phyloP scores from a whole-genome alignment of 768 basidiomycete species.

The Calocera cornea region DNA sequence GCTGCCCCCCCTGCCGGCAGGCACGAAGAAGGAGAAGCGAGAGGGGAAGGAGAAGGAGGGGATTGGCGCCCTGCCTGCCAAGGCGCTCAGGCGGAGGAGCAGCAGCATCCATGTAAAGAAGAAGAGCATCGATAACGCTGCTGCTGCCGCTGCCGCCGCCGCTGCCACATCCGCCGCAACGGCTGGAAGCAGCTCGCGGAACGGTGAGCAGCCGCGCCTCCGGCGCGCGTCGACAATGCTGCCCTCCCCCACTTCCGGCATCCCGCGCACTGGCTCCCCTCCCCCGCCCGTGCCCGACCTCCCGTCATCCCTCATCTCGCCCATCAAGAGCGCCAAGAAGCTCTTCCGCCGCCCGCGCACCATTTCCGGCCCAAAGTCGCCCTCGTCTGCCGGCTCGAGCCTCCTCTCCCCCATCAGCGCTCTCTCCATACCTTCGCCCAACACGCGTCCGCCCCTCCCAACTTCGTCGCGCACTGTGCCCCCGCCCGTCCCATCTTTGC shows the following conservation, averaged over 20 bases:
- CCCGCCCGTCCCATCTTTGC: background rate
- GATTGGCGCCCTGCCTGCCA: background rate
- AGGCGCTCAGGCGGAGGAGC: background rate
- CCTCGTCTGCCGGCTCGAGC: background rate
- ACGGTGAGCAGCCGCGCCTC: background rate
- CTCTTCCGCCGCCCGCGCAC: slow-evolving; percentile 2
- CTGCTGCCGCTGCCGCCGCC: background rate
- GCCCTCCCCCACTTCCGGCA: background rate
- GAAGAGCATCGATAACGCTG: background rate
- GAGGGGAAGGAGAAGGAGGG: slow-evolving; percentile 3
- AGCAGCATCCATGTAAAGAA: background rate
- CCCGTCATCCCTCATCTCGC: background rate
- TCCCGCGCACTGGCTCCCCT: background rate
- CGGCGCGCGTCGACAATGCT: background rate
- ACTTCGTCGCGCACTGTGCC: background rate
- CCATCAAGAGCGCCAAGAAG: background rate
- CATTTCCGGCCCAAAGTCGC: background rate
- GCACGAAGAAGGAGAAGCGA: background rate
- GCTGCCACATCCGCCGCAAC: background rate
- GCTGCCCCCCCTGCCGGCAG: background rate
- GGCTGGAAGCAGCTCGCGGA: background rate
- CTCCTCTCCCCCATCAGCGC: background rate
- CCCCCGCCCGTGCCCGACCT: slow-evolving; percentile 1
- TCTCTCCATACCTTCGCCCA: background rate
- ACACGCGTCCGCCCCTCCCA: background rate